These are phyloP conservation scores for Rutidosis leptorrhynchoides DNA, from an alignment of 129 eudicot genomes.

Conservation along the genomic window DNA sequence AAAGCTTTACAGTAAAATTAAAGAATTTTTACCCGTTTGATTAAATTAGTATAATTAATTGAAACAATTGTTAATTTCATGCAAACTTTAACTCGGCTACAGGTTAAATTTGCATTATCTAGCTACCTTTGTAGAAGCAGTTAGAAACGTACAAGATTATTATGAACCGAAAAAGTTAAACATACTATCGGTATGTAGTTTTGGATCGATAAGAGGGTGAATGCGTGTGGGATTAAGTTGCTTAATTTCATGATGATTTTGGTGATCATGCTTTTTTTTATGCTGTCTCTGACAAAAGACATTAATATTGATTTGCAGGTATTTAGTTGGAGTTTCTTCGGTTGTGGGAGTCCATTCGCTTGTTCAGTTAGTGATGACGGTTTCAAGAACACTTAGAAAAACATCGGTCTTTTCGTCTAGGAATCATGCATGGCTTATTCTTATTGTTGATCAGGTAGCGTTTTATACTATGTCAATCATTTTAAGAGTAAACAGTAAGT, in stretches of 20 bases:
- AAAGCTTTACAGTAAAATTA: too few relatives aligned
- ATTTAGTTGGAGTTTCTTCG: slow-evolving; percentile 69
- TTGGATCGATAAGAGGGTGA: slow-evolving; percentile 18
- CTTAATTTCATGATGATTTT: slow-evolving; percentile 28
- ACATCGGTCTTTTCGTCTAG: slow-evolving; percentile 46
- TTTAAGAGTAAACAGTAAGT: too few relatives aligned
- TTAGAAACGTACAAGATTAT: slow-evolving; percentile 31
- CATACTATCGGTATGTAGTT: slow-evolving; percentile 31
- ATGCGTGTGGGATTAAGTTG: slow-evolving; percentile 30
- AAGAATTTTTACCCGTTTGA: background rate
- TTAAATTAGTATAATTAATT: background rate
- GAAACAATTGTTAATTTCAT: background rate
- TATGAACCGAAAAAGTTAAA: slow-evolving; percentile 18
- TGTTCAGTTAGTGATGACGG: slow-evolving; percentile 54
- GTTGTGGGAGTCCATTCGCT: slow-evolving; percentile 69
- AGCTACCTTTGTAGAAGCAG: slow-evolving; percentile 21
- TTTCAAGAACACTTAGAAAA: slow-evolving; percentile 40
- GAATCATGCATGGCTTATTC: slow-evolving; percentile 74
- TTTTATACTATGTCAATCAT: background rate
- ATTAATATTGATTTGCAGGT: slow-evolving; percentile 42
- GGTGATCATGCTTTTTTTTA: slow-evolving; percentile 29
- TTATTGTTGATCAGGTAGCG: slow-evolving; percentile 75
- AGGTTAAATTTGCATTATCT: slow-evolving; percentile 25
- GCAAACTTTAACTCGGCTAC: background rate
- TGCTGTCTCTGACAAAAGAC: slow-evolving; percentile 7